phyloP scores from a whole-genome alignment of 2,329 filamentous ascomycete species.

The Hypoxylon sp. region DNA sequence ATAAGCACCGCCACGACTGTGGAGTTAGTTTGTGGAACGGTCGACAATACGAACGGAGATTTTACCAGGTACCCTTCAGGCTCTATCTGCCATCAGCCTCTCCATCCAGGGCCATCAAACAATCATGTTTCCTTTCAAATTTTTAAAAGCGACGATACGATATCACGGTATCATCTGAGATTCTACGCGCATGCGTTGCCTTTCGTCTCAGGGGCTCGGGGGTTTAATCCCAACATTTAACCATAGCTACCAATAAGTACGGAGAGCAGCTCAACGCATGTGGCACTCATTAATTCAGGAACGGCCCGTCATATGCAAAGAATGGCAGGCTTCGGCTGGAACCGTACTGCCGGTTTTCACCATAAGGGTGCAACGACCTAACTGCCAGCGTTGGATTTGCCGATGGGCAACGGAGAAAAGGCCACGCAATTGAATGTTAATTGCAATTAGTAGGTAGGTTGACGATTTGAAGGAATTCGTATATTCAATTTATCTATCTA shows the following conservation, averaged over 20 bases:
- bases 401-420: conserved; percentile 33
- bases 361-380: conserved; percentile 17
- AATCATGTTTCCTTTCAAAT: background rate
- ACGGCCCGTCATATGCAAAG: conserved; percentile 37
- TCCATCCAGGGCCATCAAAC: conserved; percentile 11
- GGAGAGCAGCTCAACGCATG: conserved; percentile 22
- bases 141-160: conserved; percentile 5
- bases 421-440: conserved; percentile 42
- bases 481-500: conserved; percentile 32
- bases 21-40: conserved; percentile 22
- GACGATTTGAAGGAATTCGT: conserved; percentile 24
- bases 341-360: conserved; percentile 35
- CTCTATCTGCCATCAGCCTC: conserved; percentile 5
- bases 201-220: conserved; percentile 26
- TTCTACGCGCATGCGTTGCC: conserved; percentile 16
- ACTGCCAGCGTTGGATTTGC: conserved; percentile 36
- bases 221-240: conserved; percentile 38
- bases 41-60: conserved; percentile 34
- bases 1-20: conserved; percentile 46
- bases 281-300: conserved; percentile 41
- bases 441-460: conserved; percentile 28
- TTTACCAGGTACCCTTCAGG: conserved; percentile 6
- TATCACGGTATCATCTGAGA: conserved; percentile 41
- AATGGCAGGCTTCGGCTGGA: conserved; percentile 36
- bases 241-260: conserved; percentile 15